These are phyloP conservation scores for Aspergillus heteromorphus DNA, from an alignment of 495 filamentous ascomycete genomes.

Conservation along the genomic window DNA sequence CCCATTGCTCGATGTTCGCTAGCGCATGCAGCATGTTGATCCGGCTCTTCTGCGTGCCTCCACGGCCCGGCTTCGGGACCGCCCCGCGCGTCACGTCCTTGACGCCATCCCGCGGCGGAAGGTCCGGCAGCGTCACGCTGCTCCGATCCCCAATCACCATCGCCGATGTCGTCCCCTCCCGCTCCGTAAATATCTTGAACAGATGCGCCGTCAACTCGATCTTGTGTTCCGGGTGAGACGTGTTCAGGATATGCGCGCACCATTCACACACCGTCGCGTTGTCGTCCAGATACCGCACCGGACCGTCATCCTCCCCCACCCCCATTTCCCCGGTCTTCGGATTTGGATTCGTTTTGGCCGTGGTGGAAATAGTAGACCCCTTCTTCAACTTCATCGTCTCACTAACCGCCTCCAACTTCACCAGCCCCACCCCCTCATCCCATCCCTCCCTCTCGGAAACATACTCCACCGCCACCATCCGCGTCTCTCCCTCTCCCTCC, in stretches of 20 bases:
- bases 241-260: slow-evolving; percentile 47
- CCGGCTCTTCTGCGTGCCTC: slow-evolving; percentile 44
- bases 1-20: slow-evolving; percentile 51
- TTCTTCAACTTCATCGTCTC: slow-evolving; percentile 48
- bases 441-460: slow-evolving; percentile 12
- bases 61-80: slow-evolving; percentile 40
- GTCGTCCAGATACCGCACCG: slow-evolving; percentile 34
- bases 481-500: slow-evolving; percentile 25
- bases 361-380: background rate
- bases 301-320: background rate
- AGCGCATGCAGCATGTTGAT: slow-evolving; percentile 49
- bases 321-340: no score
- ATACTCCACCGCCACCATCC: slow-evolving; percentile 32
- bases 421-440: slow-evolving; percentile 18
- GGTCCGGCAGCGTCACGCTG: slow-evolving; percentile 30
- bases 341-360: no score
- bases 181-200: slow-evolving; percentile 38
- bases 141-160: slow-evolving; percentile 43
- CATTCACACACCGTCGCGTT: slow-evolving; percentile 47
- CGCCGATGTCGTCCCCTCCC: slow-evolving; percentile 34
- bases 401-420: slow-evolving; percentile 41
- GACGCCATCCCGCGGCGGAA: slow-evolving; percentile 43
- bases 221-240: slow-evolving; percentile 47
- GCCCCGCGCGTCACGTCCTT: slow-evolving; percentile 34
- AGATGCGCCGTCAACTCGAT: slow-evolving; percentile 47